Base-by-base conservation (phyloP, 331 rosid species). In the Rhamnella rubrinervis region DNA sequence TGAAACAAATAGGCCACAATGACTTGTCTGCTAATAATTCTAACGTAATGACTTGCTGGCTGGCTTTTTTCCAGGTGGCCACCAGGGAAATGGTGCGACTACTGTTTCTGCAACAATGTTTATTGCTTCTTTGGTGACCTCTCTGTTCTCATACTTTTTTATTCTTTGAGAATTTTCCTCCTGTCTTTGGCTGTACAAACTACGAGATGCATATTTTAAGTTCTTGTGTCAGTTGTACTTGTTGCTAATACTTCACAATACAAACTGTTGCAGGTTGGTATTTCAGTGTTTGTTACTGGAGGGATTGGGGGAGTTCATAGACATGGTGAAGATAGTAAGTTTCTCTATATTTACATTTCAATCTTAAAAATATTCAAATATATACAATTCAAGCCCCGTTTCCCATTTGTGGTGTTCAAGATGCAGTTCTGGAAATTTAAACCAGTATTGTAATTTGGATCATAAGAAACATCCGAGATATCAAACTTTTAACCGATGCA, bases 281-380 rank as follows among this genome's bases (percentile, higher is more conserved):
- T 93, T 78, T 81, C 87, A 25, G 81, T 90, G 61, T 93, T 90
- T 73, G 98, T 93, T 21, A 93, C 98, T 28, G 98, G 98, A 28
- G 97, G 98, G n/a, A 84, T 90, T 56, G 98, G 98, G n/a, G 98
- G 98, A 76, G 98, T 93, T 21, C 97, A 90, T 80, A 84, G 95
- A 68, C 90, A 88, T 58, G 92, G 96, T 39, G 92, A 90, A 78
- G 52, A 74, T 17, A 88, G 97, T 93, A 85, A 12, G 96, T 72
- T 76, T 55, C 60, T 64, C 66, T 71, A 21, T 28, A 18, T 23
- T 8, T 74, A 35, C 58, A 60, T 66, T 56, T 64, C 68, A 44
- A 17, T 66, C 63, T 56, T 62, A 59, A 38, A n/a, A 68, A 39
- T 65, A 52, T 20, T 14, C 23, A 21, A 28, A 13, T 77, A 58